phyloP scores from a whole-genome alignment of 148 eudicot species.

The Rhododendron kiyosumense region DNA sequence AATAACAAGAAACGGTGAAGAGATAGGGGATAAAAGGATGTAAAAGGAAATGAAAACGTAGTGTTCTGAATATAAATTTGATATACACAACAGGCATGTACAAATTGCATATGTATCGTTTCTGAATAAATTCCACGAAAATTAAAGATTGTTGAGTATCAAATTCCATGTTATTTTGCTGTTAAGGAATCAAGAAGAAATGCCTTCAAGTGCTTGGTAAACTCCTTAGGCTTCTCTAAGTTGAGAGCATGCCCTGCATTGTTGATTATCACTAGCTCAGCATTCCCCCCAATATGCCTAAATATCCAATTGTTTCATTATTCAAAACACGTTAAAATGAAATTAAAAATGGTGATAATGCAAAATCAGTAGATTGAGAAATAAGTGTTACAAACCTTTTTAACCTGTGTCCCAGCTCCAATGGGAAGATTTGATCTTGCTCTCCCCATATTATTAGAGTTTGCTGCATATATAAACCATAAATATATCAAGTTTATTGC shows the following conservation, averaged over 20 bases:
- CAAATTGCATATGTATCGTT: neutral
- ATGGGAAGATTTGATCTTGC: slow-evolving; percentile 66
- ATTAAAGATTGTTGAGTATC: neutral
- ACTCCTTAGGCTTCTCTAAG: slow-evolving; percentile 66
- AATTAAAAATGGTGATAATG: neutral
- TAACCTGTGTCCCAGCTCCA: slow-evolving; percentile 60
- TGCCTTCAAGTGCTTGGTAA: slow-evolving; percentile 55
- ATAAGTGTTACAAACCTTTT: slow-evolving; percentile 34
- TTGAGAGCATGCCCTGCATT: slow-evolving; percentile 88
- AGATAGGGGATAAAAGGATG: neutral
- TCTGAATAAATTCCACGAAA: neutral
- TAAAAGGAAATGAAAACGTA: neutral
- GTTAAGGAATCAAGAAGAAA: slow-evolving; percentile 40
- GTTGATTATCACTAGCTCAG: slow-evolving; percentile 49
- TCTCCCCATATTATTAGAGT: slow-evolving; percentile 87
- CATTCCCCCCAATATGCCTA: slow-evolving; percentile 64
- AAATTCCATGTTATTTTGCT: neutral
- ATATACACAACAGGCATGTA: neutral
- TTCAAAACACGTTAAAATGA: neutral
- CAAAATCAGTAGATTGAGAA: neutral
- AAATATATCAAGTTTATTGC: neutral
- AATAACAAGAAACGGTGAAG: neutral
- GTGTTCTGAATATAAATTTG: neutral
- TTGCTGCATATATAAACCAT: slow-evolving; percentile 28
- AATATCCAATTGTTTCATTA: neutral